Conservation (phyloP, 192 early-diverging fungal species). For the Coemansia nantahalensis region DNA sequence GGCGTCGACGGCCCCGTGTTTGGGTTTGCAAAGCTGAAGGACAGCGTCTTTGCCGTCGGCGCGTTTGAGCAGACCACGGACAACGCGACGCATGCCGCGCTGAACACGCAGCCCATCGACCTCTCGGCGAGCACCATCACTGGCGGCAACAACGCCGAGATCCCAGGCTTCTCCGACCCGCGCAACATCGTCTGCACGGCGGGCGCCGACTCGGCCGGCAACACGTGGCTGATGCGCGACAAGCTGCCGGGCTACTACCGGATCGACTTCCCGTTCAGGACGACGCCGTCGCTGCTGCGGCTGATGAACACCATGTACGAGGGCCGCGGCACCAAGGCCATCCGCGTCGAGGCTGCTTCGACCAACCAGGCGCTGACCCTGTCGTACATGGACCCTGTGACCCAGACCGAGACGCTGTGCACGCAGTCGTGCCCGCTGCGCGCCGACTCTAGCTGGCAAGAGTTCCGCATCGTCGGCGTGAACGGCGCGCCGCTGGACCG, state of each 20-base stretch:
- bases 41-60: slow-evolving; percentile 67
- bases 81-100: slow-evolving; percentile 54
- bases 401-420: slow-evolving; percentile 36
- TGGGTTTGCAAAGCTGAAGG: slow-evolving; percentile 52
- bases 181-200: slow-evolving; percentile 52
- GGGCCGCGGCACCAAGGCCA: slow-evolving; percentile 62
- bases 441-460: slow-evolving; percentile 45
- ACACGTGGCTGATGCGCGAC: slow-evolving; percentile 71
- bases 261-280: slow-evolving; percentile 54
- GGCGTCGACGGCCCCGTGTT: slow-evolving; percentile 68
- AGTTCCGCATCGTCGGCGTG: slow-evolving; percentile 45
- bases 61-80: slow-evolving; percentile 65
- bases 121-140: slow-evolving; percentile 43
- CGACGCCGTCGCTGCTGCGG: slow-evolving; percentile 64
- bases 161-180: slow-evolving; percentile 41
- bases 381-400: slow-evolving; percentile 63
- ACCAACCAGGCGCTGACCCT: slow-evolving; percentile 59
- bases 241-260: slow-evolving; percentile 67
- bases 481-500: slow-evolving; percentile 40
- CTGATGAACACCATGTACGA: slow-evolving; percentile 60
- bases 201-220: slow-evolving; percentile 19
- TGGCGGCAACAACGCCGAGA: slow-evolving; percentile 56
- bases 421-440: slow-evolving; percentile 41
- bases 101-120: slow-evolving; percentile 54
- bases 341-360: slow-evolving; percentile 61